Conservation (phyloP, 2,329 filamentous ascomycete genomes). For the Diplodia seriata region DNA sequence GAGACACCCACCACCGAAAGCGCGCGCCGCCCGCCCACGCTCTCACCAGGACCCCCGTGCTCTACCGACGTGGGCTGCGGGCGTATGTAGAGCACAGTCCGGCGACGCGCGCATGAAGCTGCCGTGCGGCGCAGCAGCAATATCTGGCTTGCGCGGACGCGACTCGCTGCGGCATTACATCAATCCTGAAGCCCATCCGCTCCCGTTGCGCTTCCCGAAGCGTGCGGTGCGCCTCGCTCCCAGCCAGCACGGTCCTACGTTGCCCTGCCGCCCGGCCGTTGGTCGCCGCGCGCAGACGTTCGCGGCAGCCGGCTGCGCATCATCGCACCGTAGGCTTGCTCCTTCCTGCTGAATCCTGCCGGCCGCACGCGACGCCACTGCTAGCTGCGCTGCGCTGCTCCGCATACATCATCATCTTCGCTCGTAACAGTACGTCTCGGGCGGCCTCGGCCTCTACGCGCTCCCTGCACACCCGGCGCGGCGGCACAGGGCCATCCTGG, state of each 20-base stretch:
- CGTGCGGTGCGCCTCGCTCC: constrained; percentile 23
- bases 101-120: constrained; percentile 6
- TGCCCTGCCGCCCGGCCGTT: constrained; percentile 21
- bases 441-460: not conserved
- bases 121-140: constrained; percentile 31
- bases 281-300: constrained; percentile 11
- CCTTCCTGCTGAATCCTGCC: not conserved
- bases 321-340: not conserved
- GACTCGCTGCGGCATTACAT: constrained; percentile 31
- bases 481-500: constrained; percentile 28
- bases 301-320: constrained; percentile 17
- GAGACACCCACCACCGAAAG: not conserved
- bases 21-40: constrained; percentile 21
- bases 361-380: constrained; percentile 9
- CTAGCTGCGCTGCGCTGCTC: constrained; percentile 9
- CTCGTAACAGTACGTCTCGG: constrained; percentile 12
- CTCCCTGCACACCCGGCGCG: constrained; percentile 22
- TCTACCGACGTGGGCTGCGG: not conserved
- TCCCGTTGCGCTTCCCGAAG: constrained; percentile 32
- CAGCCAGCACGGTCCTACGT: not conserved
- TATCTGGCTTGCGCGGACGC: constrained; percentile 22
- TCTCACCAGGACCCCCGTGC: constrained; percentile 13
- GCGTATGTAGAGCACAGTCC: constrained; percentile 1
- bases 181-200: constrained; percentile 31
- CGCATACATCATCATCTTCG: constrained; percentile 18